phyloP scores from a whole-genome alignment of 2,329 filamentous ascomycete genomes.

The Xylariales sp. region DNA sequence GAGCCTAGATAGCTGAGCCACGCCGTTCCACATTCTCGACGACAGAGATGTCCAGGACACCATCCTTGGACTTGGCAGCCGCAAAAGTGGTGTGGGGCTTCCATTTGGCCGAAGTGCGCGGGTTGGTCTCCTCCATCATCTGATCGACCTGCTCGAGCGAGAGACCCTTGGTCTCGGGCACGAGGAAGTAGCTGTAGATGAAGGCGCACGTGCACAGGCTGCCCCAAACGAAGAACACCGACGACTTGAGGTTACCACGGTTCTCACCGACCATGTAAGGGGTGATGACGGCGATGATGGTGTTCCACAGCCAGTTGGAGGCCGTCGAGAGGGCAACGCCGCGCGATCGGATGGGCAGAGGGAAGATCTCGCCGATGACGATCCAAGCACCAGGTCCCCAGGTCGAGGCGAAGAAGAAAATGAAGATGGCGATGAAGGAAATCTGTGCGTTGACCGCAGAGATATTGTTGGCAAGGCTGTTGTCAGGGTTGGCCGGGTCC shows the following conservation, averaged over 20 bases:
- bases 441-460: constrained; percentile 50
- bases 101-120: constrained; percentile 74
- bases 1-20: too few species aligned
- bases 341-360: constrained; percentile 67
- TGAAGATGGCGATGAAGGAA: constrained; percentile 74
- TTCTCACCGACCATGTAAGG: constrained; percentile 64
- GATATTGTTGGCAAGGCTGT: constrained; percentile 28
- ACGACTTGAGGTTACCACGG: constrained; percentile 32
- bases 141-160: too few species aligned
- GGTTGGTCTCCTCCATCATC: constrained; percentile 84
- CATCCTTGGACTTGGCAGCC: too few species aligned
- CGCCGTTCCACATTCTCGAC: too few species aligned
- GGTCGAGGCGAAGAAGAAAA: constrained; percentile 73
- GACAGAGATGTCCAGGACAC: too few species aligned
- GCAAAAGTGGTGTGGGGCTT: constrained; percentile 68
- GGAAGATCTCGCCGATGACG: constrained; percentile 72
- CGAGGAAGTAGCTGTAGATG: constrained; percentile 52
- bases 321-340: constrained; percentile 68
- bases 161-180: constrained; percentile 72
- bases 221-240: constrained; percentile 59
- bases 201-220: constrained; percentile 50
- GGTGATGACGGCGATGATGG: constrained; percentile 52
- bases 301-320: constrained; percentile 74
- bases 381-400: constrained; percentile 69
- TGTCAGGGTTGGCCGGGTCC: too few species aligned